phyloP scores from a whole-genome alignment of 1,284 basidiomycete species.

The Ustilago curta region DNA sequence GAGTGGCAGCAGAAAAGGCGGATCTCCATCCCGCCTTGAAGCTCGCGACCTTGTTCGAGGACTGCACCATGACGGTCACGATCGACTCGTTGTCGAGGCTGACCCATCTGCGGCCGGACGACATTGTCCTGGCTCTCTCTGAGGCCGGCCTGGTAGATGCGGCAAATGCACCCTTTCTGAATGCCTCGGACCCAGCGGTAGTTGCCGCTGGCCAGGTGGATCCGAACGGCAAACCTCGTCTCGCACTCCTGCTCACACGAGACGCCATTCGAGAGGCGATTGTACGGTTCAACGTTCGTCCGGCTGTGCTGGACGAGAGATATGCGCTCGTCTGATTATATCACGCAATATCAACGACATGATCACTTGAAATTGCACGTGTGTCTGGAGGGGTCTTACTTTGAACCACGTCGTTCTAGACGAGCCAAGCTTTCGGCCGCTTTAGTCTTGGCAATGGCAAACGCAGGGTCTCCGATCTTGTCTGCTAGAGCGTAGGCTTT shows the following conservation, averaged over 20 bases:
- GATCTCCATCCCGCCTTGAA: slow-evolving; percentile 28
- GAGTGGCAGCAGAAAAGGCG: slow-evolving; percentile 12
- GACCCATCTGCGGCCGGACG: slow-evolving; percentile 84
- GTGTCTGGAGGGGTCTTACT: background rate
- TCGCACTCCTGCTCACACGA: slow-evolving; percentile 43
- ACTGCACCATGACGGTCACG: slow-evolving; percentile 49
- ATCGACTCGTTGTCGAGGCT: slow-evolving; percentile 77
- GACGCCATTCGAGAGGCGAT: slow-evolving; percentile 45
- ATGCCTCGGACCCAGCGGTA: slow-evolving; percentile 14
- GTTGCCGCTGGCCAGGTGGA: too few relatives aligned
- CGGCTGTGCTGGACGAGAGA: slow-evolving; percentile 53
- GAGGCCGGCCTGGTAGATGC: slow-evolving; percentile 82
- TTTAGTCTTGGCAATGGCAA: slow-evolving; percentile 31
- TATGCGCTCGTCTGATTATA: slow-evolving; percentile 45
- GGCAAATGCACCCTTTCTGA: slow-evolving; percentile 39
- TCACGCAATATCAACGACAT: background rate
- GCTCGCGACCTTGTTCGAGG: slow-evolving; percentile 8
- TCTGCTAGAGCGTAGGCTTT: slow-evolving; percentile 47
- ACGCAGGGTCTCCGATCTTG: slow-evolving; percentile 24
- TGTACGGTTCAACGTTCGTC: slow-evolving; percentile 39
- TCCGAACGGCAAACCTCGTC: background rate
- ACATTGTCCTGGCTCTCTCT: slow-evolving; percentile 86
- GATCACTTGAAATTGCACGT: background rate
- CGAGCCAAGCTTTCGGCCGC: slow-evolving; percentile 39
- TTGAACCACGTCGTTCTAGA: slow-evolving; percentile 33